Evolutionary conservation across 2,329 filamentous ascomycete species (phyloP), one percentile per base, ranked within the genome.

Genomic region (Alternaria viburni): DNA sequence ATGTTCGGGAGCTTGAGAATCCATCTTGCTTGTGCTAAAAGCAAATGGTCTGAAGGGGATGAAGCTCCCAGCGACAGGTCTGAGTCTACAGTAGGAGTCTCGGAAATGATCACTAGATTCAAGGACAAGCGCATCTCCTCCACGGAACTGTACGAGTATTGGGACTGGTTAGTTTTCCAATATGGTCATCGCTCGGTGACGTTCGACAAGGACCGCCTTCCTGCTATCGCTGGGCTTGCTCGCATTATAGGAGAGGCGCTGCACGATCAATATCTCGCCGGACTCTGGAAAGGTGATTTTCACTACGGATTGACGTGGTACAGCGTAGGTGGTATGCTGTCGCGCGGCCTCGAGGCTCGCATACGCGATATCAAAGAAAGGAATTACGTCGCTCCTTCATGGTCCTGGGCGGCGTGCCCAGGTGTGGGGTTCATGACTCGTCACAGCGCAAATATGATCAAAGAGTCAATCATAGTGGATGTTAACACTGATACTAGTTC

Each of bases 401-500:
- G 46, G 46, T 50, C n/a, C 0, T 50, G 46, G 46, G 36, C 36
- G 2, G n/a, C 36, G 9, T 41, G 8, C 8, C 15, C 15, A n/a
- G 4, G 1, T 36, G 7, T 6, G 15, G 21, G 21, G 21, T 21
- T 21, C 21, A 21, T 21, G 21, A 21, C 21, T 21, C 21, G 21
- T 21, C 21, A 21, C 21, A 21, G 21, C 21, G 21, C 21, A 21
- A 21, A 21, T 21, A 21, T 21, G 21, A 21, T 21, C 21, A 21
- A 21, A 21, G 21, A 21, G 7, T 41, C 46, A 5, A 5, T 3
- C 0, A 17, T 49, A 17, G 9, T 49, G 3, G 2, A 17, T 8
- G 46, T 1, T 3, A 2, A 5, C 0, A n/a, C 25, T 12, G 3
- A 8, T 0, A 28, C 15, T 4, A 1, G 1, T 2, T 5, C 15